Percentiles rank a stretch among this genome's conserved stretches.
Evolutionary conservation across 2,329 filamentous ascomycete species (phyloP).

Genomic region (Sporothrix variecibatus): DNA sequence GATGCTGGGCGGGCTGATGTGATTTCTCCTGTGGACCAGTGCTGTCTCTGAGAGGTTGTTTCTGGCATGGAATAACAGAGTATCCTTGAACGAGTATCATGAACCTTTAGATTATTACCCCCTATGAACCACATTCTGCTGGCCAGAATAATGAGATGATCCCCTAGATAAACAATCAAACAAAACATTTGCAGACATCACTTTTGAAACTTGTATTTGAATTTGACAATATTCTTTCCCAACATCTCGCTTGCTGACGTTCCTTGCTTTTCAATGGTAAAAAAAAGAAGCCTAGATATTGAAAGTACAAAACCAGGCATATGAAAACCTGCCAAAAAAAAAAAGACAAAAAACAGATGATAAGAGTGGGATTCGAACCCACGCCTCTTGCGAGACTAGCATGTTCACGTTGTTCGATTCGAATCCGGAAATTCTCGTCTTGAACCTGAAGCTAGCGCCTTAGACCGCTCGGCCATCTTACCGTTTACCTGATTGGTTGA

Average conservation of each 20-base stretch:
- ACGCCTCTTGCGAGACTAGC: conserved; percentile 31
- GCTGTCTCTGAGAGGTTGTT: neutral
- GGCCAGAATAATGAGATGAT: neutral
- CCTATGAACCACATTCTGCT: neutral
- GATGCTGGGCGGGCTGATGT: neutral
- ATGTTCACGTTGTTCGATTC: conserved; percentile 27
- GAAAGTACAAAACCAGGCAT: neutral
- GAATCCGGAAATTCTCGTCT: neutral
- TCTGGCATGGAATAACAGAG: neutral
- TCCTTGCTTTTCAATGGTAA: neutral
- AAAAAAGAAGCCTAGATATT: neutral
- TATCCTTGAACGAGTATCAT: neutral
- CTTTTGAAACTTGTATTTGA: neutral
- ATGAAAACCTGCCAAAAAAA: neutral
- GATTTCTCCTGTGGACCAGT: neutral
- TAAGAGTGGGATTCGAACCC: conserved; percentile 35
- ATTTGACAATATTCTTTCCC: neutral
- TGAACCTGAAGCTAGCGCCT: conserved; percentile 33
- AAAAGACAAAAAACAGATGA: conserved; percentile 24
- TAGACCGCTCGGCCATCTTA: conserved; percentile 35
- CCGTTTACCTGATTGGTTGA: conserved; percentile 19
- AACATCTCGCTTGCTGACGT: neutral
- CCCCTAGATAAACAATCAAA: neutral
- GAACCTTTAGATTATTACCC: no score
- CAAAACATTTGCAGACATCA: neutral